These are phyloP conservation scores for Paraconiothyrium brasiliense DNA, from an alignment of 2,329 filamentous ascomycete species.

Conservation along the genomic window DNA sequence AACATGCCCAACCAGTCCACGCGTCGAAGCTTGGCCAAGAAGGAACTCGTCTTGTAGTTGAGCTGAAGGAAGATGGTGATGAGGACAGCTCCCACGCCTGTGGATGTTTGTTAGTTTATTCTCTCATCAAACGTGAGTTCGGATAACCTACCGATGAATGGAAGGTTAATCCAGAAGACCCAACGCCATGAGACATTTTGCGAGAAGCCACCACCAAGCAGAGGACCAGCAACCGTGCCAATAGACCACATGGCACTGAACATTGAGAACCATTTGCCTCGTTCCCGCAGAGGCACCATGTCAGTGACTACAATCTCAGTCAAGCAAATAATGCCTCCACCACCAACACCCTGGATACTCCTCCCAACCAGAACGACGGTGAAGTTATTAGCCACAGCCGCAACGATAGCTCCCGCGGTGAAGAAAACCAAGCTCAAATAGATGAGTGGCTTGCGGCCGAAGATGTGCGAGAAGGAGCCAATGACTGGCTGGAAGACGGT, in stretches of 20 bases:
- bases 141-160: constrained; percentile 58
- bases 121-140: too few relatives aligned
- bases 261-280: constrained; percentile 55
- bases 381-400: constrained; percentile 51
- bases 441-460: constrained; percentile 52
- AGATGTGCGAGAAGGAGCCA: constrained; percentile 52
- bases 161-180: constrained; percentile 73
- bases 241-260: constrained; percentile 62
- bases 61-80: constrained; percentile 65
- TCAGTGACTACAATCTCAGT: constrained; percentile 58
- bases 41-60: constrained; percentile 57
- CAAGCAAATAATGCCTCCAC: constrained; percentile 53
- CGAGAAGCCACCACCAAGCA: constrained; percentile 62
- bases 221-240: constrained; percentile 63
- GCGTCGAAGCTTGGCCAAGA: constrained; percentile 59
- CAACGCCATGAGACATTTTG: constrained; percentile 66
- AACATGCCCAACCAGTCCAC: constrained; percentile 72
- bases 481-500: constrained; percentile 63
- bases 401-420: constrained; percentile 47
- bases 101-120: too few relatives aligned
- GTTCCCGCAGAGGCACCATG: constrained; percentile 54
- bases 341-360: constrained; percentile 53
- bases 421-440: constrained; percentile 48
- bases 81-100: constrained; percentile 51
- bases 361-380: constrained; percentile 50